These are phyloP conservation scores for Hymenoscyphus fraxineus DNA, from an alignment of 2,329 filamentous ascomycete species.

Conservation along the genomic window DNA sequence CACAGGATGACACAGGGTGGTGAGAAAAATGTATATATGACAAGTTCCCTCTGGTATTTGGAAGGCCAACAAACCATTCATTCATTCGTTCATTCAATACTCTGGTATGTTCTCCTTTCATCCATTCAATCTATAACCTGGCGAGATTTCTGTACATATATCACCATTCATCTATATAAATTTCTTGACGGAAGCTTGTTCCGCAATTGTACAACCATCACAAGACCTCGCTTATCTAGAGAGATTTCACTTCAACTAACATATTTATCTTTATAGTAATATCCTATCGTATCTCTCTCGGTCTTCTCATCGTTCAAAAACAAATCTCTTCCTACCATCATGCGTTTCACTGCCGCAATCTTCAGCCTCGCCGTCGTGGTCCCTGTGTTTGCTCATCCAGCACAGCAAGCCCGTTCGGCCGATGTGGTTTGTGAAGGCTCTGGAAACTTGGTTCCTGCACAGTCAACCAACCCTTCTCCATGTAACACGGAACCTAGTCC, in stretches of 20 bases:
- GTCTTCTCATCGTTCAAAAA: background rate
- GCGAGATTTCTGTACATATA: constrained; percentile 1
- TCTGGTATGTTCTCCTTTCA: constrained; percentile 3
- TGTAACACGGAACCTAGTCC: constrained; percentile 18
- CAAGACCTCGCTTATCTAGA: background rate
- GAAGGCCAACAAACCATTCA: background rate
- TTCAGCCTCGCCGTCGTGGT: constrained; percentile 19
- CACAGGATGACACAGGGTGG: background rate
- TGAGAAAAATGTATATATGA: constrained; percentile 2
- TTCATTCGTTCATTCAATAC: background rate
- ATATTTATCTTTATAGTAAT: background rate
- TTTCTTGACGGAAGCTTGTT: background rate
- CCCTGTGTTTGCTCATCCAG: constrained; percentile 17
- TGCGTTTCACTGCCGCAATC: constrained; percentile 21
- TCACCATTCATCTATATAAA: background rate
- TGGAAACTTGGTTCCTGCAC: background rate
- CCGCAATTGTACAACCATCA: background rate
- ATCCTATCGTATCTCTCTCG: background rate
- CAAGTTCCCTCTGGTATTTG: background rate
- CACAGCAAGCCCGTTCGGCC: constrained; percentile 11
- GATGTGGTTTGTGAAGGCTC: background rate
- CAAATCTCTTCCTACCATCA: background rate
- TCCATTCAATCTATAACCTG: background rate
- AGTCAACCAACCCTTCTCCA: constrained; percentile 16
- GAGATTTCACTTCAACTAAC: background rate